These are phyloP conservation scores for Pyrrhoderma lamaoense DNA, from an alignment of 1,284 basidiomycete species.

Conservation along the genomic window DNA sequence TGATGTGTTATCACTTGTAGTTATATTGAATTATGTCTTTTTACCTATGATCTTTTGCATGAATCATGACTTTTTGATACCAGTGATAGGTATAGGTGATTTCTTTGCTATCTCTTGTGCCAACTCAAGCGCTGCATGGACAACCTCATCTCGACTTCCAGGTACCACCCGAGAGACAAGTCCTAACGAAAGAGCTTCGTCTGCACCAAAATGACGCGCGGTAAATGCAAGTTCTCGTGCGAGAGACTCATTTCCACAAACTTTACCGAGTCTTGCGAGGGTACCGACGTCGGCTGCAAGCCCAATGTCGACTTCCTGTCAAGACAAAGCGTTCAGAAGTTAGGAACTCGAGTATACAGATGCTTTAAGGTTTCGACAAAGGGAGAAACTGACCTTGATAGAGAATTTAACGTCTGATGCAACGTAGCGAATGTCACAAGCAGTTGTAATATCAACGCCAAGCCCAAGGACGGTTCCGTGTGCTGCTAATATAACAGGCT, in stretches of 20 bases:
- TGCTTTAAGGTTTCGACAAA: too few relatives aligned
- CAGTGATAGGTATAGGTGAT: conserved; percentile 74
- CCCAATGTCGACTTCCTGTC: conserved; percentile 84
- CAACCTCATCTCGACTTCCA: conserved; percentile 55
- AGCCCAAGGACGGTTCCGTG: conserved; percentile 76
- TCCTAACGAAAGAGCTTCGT: conserved; percentile 69
- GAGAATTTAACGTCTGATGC: conserved; percentile 58
- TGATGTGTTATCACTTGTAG: background rate
- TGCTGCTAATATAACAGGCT: conserved; percentile 82
- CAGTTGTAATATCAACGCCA: conserved; percentile 68
- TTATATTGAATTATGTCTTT: conserved; percentile 21
- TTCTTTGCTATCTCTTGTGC: conserved; percentile 68
- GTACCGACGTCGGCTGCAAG: conserved; percentile 90
- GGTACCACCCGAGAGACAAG: conserved; percentile 70
- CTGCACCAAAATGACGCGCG: conserved; percentile 61
- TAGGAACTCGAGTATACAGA: too few relatives aligned
- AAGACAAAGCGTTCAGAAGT: background rate
- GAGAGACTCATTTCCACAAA: conserved; percentile 75
- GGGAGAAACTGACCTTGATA: conserved; percentile 53
- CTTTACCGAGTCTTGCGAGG: conserved; percentile 78
- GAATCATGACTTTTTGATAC: conserved; percentile 73
- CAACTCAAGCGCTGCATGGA: conserved; percentile 55
- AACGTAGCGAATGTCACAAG: conserved; percentile 79
- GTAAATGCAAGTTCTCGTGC: conserved; percentile 78
- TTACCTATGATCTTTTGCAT: conserved; percentile 72